phyloP scores from a whole-genome alignment of 208 protist species.

The Giardia muris region DNA sequence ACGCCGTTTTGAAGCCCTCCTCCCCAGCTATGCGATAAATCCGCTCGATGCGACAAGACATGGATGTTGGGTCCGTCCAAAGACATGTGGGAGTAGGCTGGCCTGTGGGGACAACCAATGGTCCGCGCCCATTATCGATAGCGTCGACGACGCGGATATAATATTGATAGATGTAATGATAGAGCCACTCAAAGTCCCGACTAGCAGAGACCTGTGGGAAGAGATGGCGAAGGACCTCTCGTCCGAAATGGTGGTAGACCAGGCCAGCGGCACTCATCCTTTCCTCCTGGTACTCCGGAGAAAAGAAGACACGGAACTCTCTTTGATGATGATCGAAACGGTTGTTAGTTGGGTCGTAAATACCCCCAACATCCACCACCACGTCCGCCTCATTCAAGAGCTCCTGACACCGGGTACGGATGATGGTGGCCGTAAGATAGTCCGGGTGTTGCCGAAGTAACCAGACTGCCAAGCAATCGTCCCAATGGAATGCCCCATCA shows the following conservation, averaged over 20 bases:
- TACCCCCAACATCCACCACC: background rate
- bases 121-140: background rate
- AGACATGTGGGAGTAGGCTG: background rate
- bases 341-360: background rate
- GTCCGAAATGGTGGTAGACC: background rate
- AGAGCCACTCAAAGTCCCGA: background rate
- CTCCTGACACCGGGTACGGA: background rate
- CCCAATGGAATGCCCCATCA: background rate
- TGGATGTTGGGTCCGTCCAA: background rate
- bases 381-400: background rate
- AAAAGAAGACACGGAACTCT: background rate
- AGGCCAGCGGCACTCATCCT: background rate
- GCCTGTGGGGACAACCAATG: background rate
- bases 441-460: background rate
- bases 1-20: background rate
- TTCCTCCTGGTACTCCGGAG: background rate
- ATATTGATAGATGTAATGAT: background rate
- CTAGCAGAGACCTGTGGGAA: background rate
- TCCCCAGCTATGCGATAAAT: background rate
- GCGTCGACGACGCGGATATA: constrained; percentile 1
- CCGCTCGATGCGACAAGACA: background rate
- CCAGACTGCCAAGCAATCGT: background rate
- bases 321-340: background rate
- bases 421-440: background rate
- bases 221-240: background rate